Evolutionary conservation across 306 rosid species (phyloP).

Genomic region (Luffa aegyptiaca): DNA sequence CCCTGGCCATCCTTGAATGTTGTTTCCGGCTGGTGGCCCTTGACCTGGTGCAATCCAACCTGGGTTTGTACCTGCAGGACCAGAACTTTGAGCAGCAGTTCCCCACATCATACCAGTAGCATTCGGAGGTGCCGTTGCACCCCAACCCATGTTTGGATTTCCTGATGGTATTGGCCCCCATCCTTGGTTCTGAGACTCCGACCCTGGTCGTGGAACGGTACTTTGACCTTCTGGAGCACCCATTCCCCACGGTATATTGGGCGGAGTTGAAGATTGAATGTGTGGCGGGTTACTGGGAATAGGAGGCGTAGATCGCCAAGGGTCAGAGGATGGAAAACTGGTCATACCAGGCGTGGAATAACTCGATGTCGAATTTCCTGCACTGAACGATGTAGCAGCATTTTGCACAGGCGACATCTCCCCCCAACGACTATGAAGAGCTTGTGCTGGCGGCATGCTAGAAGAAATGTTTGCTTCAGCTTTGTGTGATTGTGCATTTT

Average conservation of each 20-base stretch:
- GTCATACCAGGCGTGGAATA: constrained; percentile 32
- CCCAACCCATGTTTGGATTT: constrained; percentile 56
- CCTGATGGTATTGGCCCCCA: constrained; percentile 49
- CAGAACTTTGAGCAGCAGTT: constrained; percentile 26
- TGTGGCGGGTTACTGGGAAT: constrained; percentile 44
- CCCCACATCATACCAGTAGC: constrained; percentile 48
- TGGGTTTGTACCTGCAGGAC: constrained; percentile 51
- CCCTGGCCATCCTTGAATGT: constrained; percentile 56
- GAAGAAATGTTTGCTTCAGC: constrained; percentile 42
- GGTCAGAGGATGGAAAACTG: constrained; percentile 38
- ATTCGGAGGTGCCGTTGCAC: constrained; percentile 50
- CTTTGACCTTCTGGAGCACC: constrained; percentile 37
- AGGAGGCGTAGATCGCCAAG: constrained; percentile 67
- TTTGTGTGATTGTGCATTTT: constrained; percentile 33
- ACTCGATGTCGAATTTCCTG: constrained; percentile 44
- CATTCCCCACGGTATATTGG: constrained; percentile 54
- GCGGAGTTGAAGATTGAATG: constrained; percentile 37
- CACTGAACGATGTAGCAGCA: constrained; percentile 26
- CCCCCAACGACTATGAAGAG: constrained; percentile 51
- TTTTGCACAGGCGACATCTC: constrained; percentile 44
- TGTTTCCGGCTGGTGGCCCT: constrained; percentile 39
- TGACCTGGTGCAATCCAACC: constrained; percentile 65
- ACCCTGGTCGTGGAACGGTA: constrained; percentile 25
- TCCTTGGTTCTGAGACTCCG: constrained; percentile 28
- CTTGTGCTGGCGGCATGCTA: constrained; percentile 37